Evolutionary conservation across 2,329 filamentous ascomycete species (phyloP).

Genomic region (Amesomyces nigricolor): DNA sequence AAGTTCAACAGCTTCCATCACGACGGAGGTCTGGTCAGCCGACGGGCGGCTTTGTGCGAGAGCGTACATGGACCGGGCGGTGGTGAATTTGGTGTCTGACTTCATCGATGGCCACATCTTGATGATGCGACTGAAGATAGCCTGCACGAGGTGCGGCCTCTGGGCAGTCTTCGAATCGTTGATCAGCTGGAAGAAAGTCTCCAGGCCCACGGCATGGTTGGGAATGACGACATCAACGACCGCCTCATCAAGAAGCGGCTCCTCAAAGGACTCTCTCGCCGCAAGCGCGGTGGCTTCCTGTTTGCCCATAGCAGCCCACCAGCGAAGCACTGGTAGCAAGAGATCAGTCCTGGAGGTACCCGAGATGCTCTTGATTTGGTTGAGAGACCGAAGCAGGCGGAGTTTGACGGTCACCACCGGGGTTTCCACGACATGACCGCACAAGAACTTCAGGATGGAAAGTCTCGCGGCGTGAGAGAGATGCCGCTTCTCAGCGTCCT

Average conservation of each 20-base stretch:
- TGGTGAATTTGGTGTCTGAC: conserved; percentile 51
- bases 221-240: conserved; percentile 49
- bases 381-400: conserved; percentile 65
- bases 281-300: conserved; percentile 48
- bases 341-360: conserved; percentile 63
- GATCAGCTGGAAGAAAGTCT: conserved; percentile 46
- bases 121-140: conserved; percentile 63
- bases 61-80: conserved; percentile 59
- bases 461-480: conserved; percentile 56
- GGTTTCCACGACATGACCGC: conserved; percentile 64
- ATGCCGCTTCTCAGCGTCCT: conserved; percentile 23
- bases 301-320: conserved; percentile 57
- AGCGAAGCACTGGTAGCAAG: conserved; percentile 67
- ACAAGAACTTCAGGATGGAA: conserved; percentile 65
- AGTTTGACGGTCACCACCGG: conserved; percentile 66
- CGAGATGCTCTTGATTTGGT: conserved; percentile 67
- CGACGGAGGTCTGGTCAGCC: conserved; percentile 35
- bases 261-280: conserved; percentile 32
- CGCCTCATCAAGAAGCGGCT: conserved; percentile 31
- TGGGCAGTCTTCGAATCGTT: conserved; percentile 36
- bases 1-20: conserved; percentile 63
- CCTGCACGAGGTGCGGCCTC: conserved; percentile 53
- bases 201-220: conserved; percentile 48
- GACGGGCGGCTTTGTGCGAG: conserved; percentile 44
- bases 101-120: conserved; percentile 70